These are phyloP conservation scores for Dunaliella primolecta DNA, from an alignment of 139 green algal species.

Conservation along the genomic window DNA sequence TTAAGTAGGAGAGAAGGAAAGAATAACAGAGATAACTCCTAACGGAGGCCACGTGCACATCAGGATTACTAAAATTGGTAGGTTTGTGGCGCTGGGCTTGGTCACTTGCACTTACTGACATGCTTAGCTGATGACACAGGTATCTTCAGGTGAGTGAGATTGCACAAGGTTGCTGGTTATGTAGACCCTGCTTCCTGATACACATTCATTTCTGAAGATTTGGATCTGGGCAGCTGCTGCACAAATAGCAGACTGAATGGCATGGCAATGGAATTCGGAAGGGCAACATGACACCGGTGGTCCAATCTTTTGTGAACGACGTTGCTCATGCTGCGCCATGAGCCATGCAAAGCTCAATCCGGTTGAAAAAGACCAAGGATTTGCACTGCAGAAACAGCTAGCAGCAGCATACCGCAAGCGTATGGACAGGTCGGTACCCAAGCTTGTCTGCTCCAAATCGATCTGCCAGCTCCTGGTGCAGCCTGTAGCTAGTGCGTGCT, in stretches of 20 bases:
- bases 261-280: not conserved
- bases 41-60: not conserved
- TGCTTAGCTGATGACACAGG: no score
- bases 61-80: no score
- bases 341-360: not conserved
- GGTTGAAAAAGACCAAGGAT: not conserved
- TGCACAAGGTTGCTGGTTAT: no score
- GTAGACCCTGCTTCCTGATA: no score
- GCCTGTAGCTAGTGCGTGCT: no score
- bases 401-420: slow-evolving; percentile 19
- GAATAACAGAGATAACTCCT: no score
- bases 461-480: slow-evolving; percentile 65
- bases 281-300: not conserved
- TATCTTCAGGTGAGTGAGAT: no score
- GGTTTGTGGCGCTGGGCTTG: no score
- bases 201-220: no score
- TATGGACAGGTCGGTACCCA: slow-evolving; percentile 59
- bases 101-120: no score
- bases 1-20: no score
- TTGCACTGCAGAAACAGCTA: no score
- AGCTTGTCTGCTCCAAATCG: slow-evolving; percentile 37
- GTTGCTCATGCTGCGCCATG: not conserved
- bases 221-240: not conserved
- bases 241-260: not conserved
- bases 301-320: not conserved